Conservation (phyloP, 345 rosid genomes). For the Hirschfeldia incana region DNA sequence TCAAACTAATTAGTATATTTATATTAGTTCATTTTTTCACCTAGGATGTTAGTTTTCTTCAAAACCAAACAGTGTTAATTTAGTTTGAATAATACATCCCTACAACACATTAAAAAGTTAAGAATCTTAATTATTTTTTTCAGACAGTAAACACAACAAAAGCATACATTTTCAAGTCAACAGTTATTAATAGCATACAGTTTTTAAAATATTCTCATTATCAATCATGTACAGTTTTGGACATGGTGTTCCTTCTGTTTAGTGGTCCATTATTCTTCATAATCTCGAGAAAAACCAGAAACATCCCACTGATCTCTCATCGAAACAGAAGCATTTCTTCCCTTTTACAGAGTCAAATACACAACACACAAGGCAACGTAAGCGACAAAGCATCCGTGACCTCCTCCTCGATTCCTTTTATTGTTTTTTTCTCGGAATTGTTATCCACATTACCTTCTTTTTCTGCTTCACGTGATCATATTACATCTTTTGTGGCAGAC, state of each 20-base stretch:
- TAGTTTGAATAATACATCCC: neutral
- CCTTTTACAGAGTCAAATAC: slow-evolving; percentile 31
- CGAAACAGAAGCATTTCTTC: neutral
- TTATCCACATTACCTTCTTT: neutral
- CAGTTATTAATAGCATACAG: neutral
- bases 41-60: neutral
- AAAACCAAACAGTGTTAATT: neutral
- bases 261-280: slow-evolving; percentile 1
- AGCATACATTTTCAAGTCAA: neutral
- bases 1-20: neutral
- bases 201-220: neutral
- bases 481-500: slow-evolving; percentile 19
- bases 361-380: neutral
- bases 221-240: neutral
- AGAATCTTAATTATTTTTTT: neutral
- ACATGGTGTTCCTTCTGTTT: neutral
- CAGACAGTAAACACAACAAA: slow-evolving; percentile 4
- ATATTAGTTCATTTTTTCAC: neutral
- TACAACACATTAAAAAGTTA: neutral
- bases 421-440: neutral
- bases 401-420: slow-evolving; percentile 9
- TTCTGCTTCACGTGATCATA: slow-evolving; percentile 32
- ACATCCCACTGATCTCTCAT: slow-evolving; percentile 37
- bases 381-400: slow-evolving; percentile 43
- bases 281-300: slow-evolving; percentile 33